Base-by-base conservation (phyloP, 495 filamentous ascomycete genomes). In the Penicillium canariense region DNA sequence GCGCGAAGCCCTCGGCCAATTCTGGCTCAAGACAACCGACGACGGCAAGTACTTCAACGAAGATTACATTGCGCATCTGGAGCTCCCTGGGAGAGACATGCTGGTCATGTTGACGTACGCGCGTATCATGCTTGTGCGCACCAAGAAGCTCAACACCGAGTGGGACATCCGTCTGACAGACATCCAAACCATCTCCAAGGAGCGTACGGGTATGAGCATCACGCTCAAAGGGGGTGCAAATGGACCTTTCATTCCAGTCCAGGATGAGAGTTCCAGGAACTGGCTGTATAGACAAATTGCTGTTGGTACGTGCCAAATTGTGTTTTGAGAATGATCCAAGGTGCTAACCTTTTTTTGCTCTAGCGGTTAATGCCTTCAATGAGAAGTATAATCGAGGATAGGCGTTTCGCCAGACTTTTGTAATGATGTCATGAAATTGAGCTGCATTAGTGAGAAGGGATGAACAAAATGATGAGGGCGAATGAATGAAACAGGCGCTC, bases 1-100 rank as follows among this genome's bases (percentile, higher is more conserved):
- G 69, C 89, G 94, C 14, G 94, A 98, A 77, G 91, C 94, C 1
- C 84, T 98, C 12, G 94, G 94, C 8, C 94, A 98, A 70, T 96
- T 92, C 76, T 98, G 94, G 94, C 84, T 98, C 59, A 98, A 98
- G 77, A 96, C 96, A 18, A 81, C 94, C 1, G 95, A 97, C 65
- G 92, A 96, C 54, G 94, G 94, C 43, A 95, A 92, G 74, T 96
- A 89, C 76, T 98, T 98, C 81, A 85, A 93, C 73, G 95, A 97
- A 70, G 83, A 91, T 63, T 98, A 98, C 72, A 94, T 98, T 64
- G 94, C 91, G 11, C 94, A 98, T 59, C 80, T 98, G 18, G 94
- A 97, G 66, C 85, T 98, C 26, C 88, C 87, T 5, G 83, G 87
- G 8, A 86, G 92, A 64, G 94, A 97, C 62, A 88, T 95, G 82